Conservation (phyloP, 2,329 filamentous ascomycete species). For the Didymella sp. region DNA sequence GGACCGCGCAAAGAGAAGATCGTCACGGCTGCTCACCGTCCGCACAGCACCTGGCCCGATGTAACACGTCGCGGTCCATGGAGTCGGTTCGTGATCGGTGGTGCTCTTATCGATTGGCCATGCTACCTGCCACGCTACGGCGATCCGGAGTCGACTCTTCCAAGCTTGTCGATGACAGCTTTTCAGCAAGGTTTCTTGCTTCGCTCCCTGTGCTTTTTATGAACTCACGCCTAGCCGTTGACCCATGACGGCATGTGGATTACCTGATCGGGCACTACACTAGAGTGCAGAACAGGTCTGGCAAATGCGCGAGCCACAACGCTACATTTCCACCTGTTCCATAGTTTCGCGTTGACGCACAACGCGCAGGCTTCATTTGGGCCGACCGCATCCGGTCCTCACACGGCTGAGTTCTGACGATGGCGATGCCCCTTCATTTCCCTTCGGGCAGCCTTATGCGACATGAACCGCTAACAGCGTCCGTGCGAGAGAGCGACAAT, state of each 20-base stretch:
- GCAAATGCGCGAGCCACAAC: constrained; percentile 21
- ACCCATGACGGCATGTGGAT: constrained; percentile 40
- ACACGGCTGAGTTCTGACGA: constrained; percentile 43
- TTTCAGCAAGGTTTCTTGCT: constrained; percentile 39
- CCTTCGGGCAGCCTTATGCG: constrained; percentile 39
- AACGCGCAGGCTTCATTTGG: constrained; percentile 45
- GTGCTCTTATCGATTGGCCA: constrained; percentile 50
- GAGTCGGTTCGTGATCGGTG: constrained; percentile 31
- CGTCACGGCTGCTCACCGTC: constrained; percentile 23
- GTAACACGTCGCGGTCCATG: constrained; percentile 33
- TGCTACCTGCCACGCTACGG: constrained; percentile 42
- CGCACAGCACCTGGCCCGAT: constrained; percentile 25
- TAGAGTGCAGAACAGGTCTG: constrained; percentile 29
- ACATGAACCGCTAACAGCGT: constrained; percentile 37
- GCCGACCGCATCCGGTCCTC: constrained; percentile 40
- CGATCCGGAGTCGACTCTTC: constrained; percentile 44
- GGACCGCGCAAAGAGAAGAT: constrained; percentile 28
- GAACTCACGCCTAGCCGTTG: constrained; percentile 7
- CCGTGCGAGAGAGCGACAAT: constrained; percentile 47
- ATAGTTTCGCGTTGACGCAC: constrained; percentile 48
- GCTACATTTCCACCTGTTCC: constrained; percentile 32
- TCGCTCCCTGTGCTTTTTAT: constrained; percentile 24
- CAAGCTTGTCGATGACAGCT: constrained; percentile 44
- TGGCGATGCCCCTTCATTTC: constrained; percentile 50
- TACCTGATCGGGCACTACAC: constrained; percentile 40